Evolutionary conservation across 163 green algal species (phyloP), one percentile per base, ranked within the genome.

Genomic region (Prototheca stagnorum): DNA sequence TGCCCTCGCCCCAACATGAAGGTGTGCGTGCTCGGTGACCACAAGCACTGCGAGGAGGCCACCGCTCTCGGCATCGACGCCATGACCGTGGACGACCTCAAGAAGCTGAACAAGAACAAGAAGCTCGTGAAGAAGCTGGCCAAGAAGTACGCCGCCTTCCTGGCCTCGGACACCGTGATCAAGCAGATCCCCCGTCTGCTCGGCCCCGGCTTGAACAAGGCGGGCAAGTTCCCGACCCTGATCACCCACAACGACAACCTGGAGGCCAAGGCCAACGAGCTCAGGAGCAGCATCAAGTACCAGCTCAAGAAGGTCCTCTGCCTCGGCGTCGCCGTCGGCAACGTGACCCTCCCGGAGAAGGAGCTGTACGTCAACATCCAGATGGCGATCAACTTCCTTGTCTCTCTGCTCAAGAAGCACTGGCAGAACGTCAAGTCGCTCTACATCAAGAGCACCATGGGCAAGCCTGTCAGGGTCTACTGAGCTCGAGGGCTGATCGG

Each of bases 101-200:
- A 98, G 84, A 97, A 97, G 84, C 79, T 98, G 44, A 98, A 98
- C 84, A 98, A 98, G 82, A 97, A 98, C 88, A 98, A 98, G 81
- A 98, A 98, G 83, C 81, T 98, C 35, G 90, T 98, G 47, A 98
- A 98, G 87, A 98, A 98, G 86, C 75, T 98, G 51, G 78, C 90
- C 59, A 95, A 98, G 84, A 86, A 86, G 61, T 97, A 97, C 78
- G 73, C 92, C 61, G 81, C 73, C 31, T 98, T 98, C 79, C 65
- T 98, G 57, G 88, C 90, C 21, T 96, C 84, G 42, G 90, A 98
- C 67, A 82, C 83, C 12, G 84, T 98, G 34, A 98, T 98, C 78
- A 98, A 98, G 88, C 74, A 90, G 80, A 98, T 98, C 61, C 90
- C 90, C 5, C 82, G 90, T 81, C 78, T 98, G 49, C 74, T 98